Conservation (phyloP, 208 protist species). For the Crithidia mellificae region DNA sequence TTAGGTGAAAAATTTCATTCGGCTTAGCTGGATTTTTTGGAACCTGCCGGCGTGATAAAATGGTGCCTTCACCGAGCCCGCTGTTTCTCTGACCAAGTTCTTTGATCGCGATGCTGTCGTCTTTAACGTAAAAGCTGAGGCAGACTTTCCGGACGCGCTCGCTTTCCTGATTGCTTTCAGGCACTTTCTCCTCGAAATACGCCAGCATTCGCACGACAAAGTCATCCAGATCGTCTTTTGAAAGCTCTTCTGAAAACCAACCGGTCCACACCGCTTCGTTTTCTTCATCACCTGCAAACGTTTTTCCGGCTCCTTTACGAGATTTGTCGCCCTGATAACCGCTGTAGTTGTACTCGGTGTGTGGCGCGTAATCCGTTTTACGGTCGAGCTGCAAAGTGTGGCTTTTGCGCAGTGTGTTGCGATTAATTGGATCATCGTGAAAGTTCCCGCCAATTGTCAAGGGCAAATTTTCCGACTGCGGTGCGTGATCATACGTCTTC, state of each 20-base stretch:
- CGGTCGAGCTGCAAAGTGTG: conserved; percentile 71
- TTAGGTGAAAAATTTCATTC: conserved; percentile 55
- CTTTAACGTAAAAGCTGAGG: conserved; percentile 76
- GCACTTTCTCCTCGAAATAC: conserved; percentile 77
- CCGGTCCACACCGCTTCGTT: conserved; percentile 56
- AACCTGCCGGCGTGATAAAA: conserved; percentile 81
- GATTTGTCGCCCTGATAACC: conserved; percentile 29
- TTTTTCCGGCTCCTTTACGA: background rate
- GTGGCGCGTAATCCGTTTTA: conserved; percentile 66
- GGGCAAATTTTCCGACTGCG: conserved; percentile 72
- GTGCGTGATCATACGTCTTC: conserved; percentile 64
- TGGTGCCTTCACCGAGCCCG: conserved; percentile 67
- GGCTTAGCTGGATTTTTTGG: conserved; percentile 52
- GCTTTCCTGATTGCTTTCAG: conserved; percentile 57
- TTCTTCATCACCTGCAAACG: conserved; percentile 28
- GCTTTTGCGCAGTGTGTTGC: conserved; percentile 75
- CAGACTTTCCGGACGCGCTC: conserved; percentile 72
- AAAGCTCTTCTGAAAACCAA: conserved; percentile 71
- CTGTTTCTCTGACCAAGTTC: conserved; percentile 74
- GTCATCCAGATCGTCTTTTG: conserved; percentile 59
- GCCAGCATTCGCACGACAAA: conserved; percentile 79
- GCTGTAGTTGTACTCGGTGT: conserved; percentile 82
- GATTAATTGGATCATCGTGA: conserved; percentile 89
- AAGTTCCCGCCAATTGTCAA: conserved; percentile 85
- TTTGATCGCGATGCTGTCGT: conserved; percentile 79